Evolutionary conservation across 2,329 filamentous ascomycete species (phyloP).

Genomic region (Ceratocystis harringtonii): DNA sequence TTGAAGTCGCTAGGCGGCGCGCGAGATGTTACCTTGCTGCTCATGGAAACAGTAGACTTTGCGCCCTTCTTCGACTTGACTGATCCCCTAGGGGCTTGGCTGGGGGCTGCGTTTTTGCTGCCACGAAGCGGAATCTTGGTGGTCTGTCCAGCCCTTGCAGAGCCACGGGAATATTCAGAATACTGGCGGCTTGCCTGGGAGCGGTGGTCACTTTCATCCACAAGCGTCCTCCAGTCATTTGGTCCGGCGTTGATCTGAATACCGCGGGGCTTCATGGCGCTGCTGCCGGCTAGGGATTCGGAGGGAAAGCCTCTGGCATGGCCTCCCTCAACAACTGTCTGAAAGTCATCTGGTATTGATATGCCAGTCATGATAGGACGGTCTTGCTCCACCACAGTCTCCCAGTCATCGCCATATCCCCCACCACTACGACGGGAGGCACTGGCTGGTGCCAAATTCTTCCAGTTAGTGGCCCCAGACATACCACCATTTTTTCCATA

Average conservation of each 20-base stretch:
- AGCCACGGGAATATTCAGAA: neutral
- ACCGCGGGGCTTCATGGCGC: neutral
- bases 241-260: slow-evolving; percentile 9
- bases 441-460: neutral
- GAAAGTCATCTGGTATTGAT: slow-evolving; percentile 11
- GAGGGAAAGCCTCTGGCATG: neutral
- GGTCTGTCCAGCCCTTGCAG: neutral
- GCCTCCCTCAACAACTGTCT: slow-evolving; percentile 1
- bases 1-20: slow-evolving; percentile 29
- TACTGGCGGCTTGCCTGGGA: neutral
- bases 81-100: neutral
- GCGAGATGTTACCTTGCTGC: slow-evolving; percentile 27
- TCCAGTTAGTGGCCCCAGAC: neutral
- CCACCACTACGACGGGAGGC: neutral
- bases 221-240: slow-evolving; percentile 1
- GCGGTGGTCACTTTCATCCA: neutral
- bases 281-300: neutral
- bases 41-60: slow-evolving; percentile 8
- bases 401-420: slow-evolving; percentile 8
- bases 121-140: neutral
- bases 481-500: neutral
- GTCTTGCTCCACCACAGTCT: slow-evolving; percentile 10
- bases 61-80: neutral
- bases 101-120: slow-evolving; percentile 2
- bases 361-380: neutral